phyloP scores from a whole-genome alignment of 2,329 filamentous ascomycete genomes.

The Cladophialophora chaetospira region DNA sequence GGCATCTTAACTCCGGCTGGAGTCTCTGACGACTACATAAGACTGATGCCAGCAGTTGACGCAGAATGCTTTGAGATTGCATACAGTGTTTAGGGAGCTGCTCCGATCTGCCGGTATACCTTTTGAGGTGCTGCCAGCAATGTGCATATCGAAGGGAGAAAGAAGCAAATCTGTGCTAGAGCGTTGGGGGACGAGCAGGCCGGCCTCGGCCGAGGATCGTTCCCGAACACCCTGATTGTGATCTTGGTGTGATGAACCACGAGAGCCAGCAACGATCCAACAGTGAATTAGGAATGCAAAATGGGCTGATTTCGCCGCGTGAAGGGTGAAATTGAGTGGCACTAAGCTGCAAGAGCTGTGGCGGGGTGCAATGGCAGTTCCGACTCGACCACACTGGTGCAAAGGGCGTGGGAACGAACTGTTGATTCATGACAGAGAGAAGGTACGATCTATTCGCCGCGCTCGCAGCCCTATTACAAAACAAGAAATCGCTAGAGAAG shows the following conservation, averaged over 20 bases:
- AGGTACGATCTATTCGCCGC: neutral
- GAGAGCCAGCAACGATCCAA: no score
- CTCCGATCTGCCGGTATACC: neutral
- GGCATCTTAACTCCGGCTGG: no score
- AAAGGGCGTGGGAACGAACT: no score
- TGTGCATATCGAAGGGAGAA: neutral
- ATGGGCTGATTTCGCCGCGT: no score
- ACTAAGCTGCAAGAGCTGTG: no score
- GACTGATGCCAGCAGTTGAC: slow-evolving; percentile 1
- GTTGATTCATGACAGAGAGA: neutral
- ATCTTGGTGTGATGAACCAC: no score
- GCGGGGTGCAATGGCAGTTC: no score
- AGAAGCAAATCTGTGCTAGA: slow-evolving; percentile 1
- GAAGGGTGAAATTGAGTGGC: no score
- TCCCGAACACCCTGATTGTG: no score
- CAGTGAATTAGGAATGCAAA: no score
- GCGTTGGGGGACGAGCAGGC: neutral
- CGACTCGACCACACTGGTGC: no score
- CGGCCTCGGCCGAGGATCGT: no score
- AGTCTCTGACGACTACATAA: slow-evolving; percentile 5
- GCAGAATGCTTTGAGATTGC: slow-evolving; percentile 1
- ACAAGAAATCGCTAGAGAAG: neutral
- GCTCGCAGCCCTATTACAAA: neutral
- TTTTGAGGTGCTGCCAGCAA: slow-evolving; percentile 6
- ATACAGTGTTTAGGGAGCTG: neutral